Base-by-base conservation (phyloP, 2,329 filamentous ascomycete genomes). In the Colletotrichum lini region DNA sequence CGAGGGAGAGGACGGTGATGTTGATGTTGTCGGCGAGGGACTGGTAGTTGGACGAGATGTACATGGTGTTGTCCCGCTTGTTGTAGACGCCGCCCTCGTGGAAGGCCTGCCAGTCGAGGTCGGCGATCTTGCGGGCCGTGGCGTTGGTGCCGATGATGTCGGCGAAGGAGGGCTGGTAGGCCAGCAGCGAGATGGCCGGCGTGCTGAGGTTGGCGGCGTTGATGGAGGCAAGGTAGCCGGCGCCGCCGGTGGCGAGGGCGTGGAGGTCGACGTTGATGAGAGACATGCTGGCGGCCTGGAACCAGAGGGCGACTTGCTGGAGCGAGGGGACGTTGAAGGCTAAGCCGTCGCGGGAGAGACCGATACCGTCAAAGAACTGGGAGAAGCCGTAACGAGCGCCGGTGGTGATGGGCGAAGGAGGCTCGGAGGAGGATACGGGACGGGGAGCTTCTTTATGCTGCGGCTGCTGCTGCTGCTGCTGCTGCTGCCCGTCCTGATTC, bases 341-440 rank as follows among this genome's bases (percentile, higher is more conserved):
- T 35, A 35, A 35, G 40, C 47, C 54, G 21, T 30, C 45, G 58
- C 68, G 18, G 26, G 52, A 26, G 21, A 64, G 58, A 16, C 53
- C 54, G n/a, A 69, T 52, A 8, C 53, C 69, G 26, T 64, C 45
- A 56, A 69, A 72, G 65, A 68, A 69, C n/a, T 72, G 21, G 23
- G 65, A 58, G 53, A 72, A 68, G 59, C 58, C 65, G 58, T 50
- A 68, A 12, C 58, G 67, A 35, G 61, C 21, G 49, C 62, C 49
- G 40, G 63, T 54, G 74, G 38, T 54, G 75, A 73, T n/a, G 52
- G 30, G 30, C 42, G 57, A 76, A 74, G 30, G 77, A 63, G 15
- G 83, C 83, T 83, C 78, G 42, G 82, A 70, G 59, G 81, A 77
- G 44, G 30, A 35, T 10, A 53, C 54, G 44, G 57, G 57, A 47